These are phyloP conservation scores for Mallotus repandus DNA, from an alignment of 441 rosid genomes.

Conservation along the genomic window DNA sequence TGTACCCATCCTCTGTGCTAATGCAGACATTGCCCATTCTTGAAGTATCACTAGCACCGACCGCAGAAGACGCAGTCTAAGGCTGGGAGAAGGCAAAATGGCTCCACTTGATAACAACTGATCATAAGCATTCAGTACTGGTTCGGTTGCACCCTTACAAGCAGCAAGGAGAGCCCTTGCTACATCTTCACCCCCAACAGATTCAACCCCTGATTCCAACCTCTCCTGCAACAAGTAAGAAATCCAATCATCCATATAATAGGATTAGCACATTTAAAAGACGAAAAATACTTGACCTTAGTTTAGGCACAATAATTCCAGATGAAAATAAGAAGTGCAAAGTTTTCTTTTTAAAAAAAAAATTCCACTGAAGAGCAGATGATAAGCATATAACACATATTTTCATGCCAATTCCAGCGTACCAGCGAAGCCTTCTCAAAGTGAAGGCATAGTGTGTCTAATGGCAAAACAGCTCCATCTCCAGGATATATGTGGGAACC, in stretches of 20 bases:
- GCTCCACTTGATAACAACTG: conserved; percentile 79
- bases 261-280: not conserved
- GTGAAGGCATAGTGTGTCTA: conserved; percentile 85
- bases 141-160: conserved; percentile 92
- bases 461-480: conserved; percentile 84
- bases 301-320: not conserved
- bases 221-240: conserved; percentile 61
- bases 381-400: not conserved
- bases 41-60: conserved; percentile 83
- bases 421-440: conserved; percentile 96
- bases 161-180: conserved; percentile 4
- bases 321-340: not conserved
- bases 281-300: not conserved
- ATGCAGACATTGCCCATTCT: conserved; percentile 92
- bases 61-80: conserved; percentile 73
- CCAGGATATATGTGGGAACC: conserved; percentile 88
- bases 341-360: not conserved
- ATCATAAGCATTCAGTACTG: conserved; percentile 82
- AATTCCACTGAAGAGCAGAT: not conserved
- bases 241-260: conserved; percentile 3
- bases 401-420: conserved; percentile 22
- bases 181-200: conserved; percentile 9
- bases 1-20: conserved; percentile 76
- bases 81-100: conserved; percentile 73
- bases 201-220: conserved; percentile 49